phyloP scores from a whole-genome alignment of 805 yeast species.

The Candida michaelii region DNA sequence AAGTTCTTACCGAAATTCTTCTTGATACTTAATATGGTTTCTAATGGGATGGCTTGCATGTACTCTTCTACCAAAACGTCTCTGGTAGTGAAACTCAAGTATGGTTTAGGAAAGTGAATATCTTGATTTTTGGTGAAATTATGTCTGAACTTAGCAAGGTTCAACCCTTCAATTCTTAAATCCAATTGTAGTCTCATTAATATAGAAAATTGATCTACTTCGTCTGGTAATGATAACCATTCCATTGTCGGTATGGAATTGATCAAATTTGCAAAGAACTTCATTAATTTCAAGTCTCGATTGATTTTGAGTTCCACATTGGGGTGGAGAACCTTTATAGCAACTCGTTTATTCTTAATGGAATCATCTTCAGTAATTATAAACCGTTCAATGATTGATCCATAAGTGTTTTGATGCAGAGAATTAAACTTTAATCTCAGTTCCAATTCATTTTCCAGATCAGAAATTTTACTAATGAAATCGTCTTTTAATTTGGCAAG shows the following conservation, averaged over 20 bases:
- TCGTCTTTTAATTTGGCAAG: conserved; percentile 57
- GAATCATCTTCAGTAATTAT: conserved; percentile 36
- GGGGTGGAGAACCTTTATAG: conserved; percentile 93
- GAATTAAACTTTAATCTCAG: conserved; percentile 15
- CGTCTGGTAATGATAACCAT: conserved; percentile 94
- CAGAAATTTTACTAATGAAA: conserved; percentile 38
- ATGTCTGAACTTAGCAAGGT: conserved; percentile 66
- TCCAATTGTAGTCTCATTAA: conserved; percentile 90
- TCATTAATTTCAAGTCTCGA: conserved; percentile 84
- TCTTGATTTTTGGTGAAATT: conserved; percentile 61
- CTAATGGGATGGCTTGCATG: conserved; percentile 81
- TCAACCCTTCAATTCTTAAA: conserved; percentile 83
- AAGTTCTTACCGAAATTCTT: conserved; percentile 48
- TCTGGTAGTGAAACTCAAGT: conserved; percentile 60
- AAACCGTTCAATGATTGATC: conserved; percentile 29
- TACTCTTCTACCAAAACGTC: conserved; percentile 83
- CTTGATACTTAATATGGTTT: conserved; percentile 55
- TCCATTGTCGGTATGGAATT: conserved; percentile 90
- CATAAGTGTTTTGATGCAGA: conserved; percentile 14
- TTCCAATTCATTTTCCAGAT: conserved; percentile 23
- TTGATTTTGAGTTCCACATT: conserved; percentile 66
- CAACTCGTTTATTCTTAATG: conserved; percentile 60
- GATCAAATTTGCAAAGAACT: conserved; percentile 67
- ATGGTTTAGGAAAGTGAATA: conserved; percentile 80
- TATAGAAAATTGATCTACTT: conserved; percentile 81